These are phyloP conservation scores for Achlya hypogyna DNA, from an alignment of 352 stramenopile species.

Conservation along the genomic window DNA sequence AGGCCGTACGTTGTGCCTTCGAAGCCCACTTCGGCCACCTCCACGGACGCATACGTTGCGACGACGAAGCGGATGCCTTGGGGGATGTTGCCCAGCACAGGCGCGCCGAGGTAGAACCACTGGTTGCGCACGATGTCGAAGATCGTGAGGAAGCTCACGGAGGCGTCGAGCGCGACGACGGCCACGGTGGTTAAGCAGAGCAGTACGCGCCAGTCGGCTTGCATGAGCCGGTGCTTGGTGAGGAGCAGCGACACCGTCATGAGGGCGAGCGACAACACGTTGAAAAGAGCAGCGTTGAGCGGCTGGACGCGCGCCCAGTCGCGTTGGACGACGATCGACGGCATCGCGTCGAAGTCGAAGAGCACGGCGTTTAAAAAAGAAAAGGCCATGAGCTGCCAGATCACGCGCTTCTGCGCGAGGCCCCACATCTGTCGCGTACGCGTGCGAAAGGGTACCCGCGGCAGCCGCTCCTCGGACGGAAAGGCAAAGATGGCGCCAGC, in stretches of 20 bases:
- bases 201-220: constrained; percentile 40
- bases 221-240: constrained; percentile 46
- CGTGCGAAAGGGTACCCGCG: neutral
- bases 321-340: constrained; percentile 37
- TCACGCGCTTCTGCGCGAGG: constrained; percentile 48
- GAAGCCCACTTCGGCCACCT: constrained; percentile 43
- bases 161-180: constrained; percentile 33
- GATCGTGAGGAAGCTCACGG: constrained; percentile 41
- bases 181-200: constrained; percentile 29
- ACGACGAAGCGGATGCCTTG: constrained; percentile 26
- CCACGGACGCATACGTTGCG: constrained; percentile 42
- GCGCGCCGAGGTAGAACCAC: constrained; percentile 39
- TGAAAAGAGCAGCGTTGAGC: constrained; percentile 41
- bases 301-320: constrained; percentile 45
- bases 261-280: constrained; percentile 38
- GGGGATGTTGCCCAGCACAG: constrained; percentile 39
- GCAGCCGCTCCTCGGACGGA: neutral
- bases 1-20: constrained; percentile 49
- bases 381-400: constrained; percentile 73
- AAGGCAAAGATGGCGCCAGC: constrained; percentile 28
- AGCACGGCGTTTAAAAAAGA: constrained; percentile 50
- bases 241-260: constrained; percentile 50
- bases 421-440: neutral
- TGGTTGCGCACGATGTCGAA: constrained; percentile 47
- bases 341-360: constrained; percentile 29